Evolutionary conservation across 2,329 filamentous ascomycete species (phyloP), one percentile per base, ranked within the genome.

Genomic region (Ascocoryne sarcoides): DNA sequence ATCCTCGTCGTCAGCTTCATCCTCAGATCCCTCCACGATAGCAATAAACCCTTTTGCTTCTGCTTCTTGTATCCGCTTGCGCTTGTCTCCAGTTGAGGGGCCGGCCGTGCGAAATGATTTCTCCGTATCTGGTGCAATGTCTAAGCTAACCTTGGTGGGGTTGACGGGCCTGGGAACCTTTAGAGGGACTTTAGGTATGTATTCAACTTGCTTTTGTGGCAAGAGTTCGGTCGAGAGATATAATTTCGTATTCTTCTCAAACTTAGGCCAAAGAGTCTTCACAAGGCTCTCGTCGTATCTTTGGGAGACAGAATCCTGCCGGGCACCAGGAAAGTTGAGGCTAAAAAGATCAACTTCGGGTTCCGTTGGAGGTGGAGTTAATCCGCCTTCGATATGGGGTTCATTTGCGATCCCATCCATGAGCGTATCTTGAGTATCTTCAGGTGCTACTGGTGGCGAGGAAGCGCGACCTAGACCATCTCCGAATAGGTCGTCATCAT

Each of bases 131-230:
- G 76, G 73, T 2, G 85, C 83, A 23, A 96, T 68, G 46, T 98
- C 92, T 10, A 98, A 70, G 46, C 79, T 88, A 42, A 95, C 72
- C 62, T 98, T 98, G 15, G 83, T 89, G 0, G 88, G 87, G 4
- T 88, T 74, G 3, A 96, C 71, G 12, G 85, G 71, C 62, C 89
- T 92, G 0, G 88, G 85, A 30, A 79, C 80, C 62, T 88, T 94
- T 1, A 71, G 50, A 0, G 89, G 87, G 29, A 79, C 76, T 62
- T 95, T 92, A 42, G 83, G 81, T 46, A 84, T 73, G 62, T 84
- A 90, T 40, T 79, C 72, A 1, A 87, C 83, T 51, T 79, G 79
- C 60, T 89, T 88, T 4, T 83, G 79, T 2, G 86, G 86, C 26
- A 98, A 76, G 4, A 96, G 69, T 45, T 88, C 79, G 53, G 85